Evolutionary conservation across 495 filamentous ascomycete species (phyloP), one percentile per base, ranked within the genome.

Genomic region (Podospora pseudoanserina): DNA sequence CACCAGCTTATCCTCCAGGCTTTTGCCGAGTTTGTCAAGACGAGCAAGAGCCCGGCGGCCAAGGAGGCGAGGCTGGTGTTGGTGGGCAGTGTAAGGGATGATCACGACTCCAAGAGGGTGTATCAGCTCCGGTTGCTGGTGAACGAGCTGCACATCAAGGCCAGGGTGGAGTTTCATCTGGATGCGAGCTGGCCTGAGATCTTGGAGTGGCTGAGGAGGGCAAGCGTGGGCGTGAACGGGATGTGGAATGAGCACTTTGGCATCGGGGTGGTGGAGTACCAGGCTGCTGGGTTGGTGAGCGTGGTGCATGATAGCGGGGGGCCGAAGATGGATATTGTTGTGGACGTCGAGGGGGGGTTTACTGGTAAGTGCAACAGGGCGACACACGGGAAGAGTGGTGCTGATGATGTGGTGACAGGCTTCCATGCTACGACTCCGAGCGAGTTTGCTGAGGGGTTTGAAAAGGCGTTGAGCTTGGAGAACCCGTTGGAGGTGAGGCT

Each of bases 231-330:
- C 49, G 92, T 95, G 3, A 99, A 99, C 73, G 93, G 89, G 65
- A 99, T 99, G 95, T 99, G 96, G 95, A 98, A 97, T 75, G 95
- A 99, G 80, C 95, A 99, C 79, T 99, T 98, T 74, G 96, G 95
- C 19, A 99, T 99, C 69, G 95, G 95, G 5, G 94, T 98, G 19
- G 95, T 99, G 5, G 95, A 99, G 80, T 99, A 99, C 75, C 95
- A 97, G 78, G 95, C 95, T 7, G 96, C 95, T 0, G 95, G 95
- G 0, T 80, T 99, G 44, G 91, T 99, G 64, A 86, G 88, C 54
- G 93, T 99, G 0, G 96, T 97, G 5, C 93, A 98, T 72, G 85
- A 97, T 74, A 92, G 89, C 19, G 95, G 96, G 7, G 95, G 95
- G 3, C 95, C 95, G 11, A 94, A 94, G 77, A 75, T 90, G 71